Conservation (phyloP, 441 rosid species). For the Brassica hybrid region DNA sequence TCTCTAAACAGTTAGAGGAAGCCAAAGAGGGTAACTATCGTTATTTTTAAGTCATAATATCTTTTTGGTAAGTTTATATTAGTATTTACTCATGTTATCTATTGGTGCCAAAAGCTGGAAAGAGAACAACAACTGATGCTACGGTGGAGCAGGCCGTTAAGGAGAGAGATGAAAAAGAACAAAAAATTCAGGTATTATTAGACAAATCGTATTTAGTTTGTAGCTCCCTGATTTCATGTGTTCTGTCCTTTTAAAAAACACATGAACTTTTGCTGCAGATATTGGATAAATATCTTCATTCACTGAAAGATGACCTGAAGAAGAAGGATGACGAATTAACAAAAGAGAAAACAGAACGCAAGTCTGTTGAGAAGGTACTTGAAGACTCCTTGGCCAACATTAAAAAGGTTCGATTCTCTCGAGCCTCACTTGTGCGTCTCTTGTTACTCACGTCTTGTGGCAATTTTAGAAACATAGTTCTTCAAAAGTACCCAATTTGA, state of each 20-base stretch:
- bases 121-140: constrained; percentile 55
- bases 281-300: constrained; percentile 48
- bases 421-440: constrained; percentile 6
- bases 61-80: constrained; percentile 20
- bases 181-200: constrained; percentile 73
- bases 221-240: constrained; percentile 3
- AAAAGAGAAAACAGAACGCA: constrained; percentile 60
- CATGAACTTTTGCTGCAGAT: constrained; percentile 26
- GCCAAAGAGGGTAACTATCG: constrained; percentile 68
- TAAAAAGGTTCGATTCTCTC: constrained; percentile 61
- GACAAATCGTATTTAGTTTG: background rate
- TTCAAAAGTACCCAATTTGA: constrained; percentile 6
- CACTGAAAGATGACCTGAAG: constrained; percentile 58
- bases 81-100: no score
- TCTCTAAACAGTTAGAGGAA: constrained; percentile 84
- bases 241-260: background rate
- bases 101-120: constrained; percentile 50
- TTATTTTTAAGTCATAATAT: constrained; percentile 6
- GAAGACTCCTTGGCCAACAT: constrained; percentile 64
- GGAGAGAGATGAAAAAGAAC: constrained; percentile 95
- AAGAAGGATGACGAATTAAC: constrained; percentile 44
- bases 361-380: constrained; percentile 47
- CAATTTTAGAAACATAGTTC: background rate
- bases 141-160: constrained; percentile 75
- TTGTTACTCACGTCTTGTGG: background rate